Evolutionary conservation across 176 grass and related monocot species (phyloP).

Genomic region (Oryza brachyantha): DNA sequence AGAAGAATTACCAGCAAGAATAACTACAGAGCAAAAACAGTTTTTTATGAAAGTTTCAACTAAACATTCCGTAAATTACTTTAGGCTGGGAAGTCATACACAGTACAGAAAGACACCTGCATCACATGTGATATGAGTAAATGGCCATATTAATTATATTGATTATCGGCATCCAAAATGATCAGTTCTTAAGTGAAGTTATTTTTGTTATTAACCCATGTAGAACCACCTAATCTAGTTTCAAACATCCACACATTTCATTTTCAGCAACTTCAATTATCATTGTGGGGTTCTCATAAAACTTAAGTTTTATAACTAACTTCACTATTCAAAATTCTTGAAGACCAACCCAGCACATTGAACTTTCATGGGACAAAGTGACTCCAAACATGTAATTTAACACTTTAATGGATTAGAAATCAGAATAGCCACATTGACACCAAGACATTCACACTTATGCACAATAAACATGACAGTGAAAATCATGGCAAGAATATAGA

Average conservation of each 20-base stretch:
- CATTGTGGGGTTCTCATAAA: background rate
- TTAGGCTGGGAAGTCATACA: background rate
- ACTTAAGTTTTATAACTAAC: background rate
- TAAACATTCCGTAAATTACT: background rate
- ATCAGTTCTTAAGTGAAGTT: background rate
- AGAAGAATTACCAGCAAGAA: background rate
- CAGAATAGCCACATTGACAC: background rate
- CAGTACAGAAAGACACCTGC: background rate
- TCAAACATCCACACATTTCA: background rate
- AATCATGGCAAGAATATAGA: background rate
- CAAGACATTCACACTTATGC: background rate
- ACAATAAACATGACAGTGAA: background rate
- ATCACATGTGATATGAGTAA: background rate
- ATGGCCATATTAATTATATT: background rate
- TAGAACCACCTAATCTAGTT: background rate
- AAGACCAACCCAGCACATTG: background rate
- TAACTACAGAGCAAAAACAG: constrained; percentile 10
- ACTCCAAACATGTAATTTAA: background rate
- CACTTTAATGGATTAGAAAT: background rate
- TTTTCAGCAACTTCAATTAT: constrained; percentile 23
- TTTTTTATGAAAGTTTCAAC: background rate
- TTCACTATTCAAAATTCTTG: background rate
- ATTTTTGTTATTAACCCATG: background rate
- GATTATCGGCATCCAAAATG: background rate
- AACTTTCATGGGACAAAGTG: background rate